phyloP scores from a whole-genome alignment of 2,329 filamentous ascomycete genomes.

The Sclerotinia nivalis region DNA sequence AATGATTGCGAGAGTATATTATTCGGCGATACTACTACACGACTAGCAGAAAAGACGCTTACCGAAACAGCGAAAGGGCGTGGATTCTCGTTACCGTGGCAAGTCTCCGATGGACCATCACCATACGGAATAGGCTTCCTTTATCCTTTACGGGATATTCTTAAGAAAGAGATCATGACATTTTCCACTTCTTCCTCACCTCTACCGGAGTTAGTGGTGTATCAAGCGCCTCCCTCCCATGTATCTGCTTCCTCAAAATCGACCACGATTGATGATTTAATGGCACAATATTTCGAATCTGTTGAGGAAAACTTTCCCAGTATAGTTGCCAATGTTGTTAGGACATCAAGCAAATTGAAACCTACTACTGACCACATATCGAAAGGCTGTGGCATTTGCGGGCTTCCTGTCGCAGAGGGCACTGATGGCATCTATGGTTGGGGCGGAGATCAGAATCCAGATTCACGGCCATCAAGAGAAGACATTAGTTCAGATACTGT shows the following conservation, averaged over 20 bases:
- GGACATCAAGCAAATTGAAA: constrained; percentile 81
- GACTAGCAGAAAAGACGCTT: constrained; percentile 81
- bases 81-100: constrained; percentile 79
- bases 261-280: constrained; percentile 86
- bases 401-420: constrained; percentile 62
- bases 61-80: constrained; percentile 88
- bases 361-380: constrained; percentile 44
- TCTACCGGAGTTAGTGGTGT: constrained; percentile 52
- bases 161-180: constrained; percentile 73
- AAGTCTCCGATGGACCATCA: constrained; percentile 69
- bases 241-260: constrained; percentile 53
- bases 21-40: constrained; percentile 84
- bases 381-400: constrained; percentile 65
- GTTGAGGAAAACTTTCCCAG: constrained; percentile 86
- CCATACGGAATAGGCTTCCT: constrained; percentile 51
- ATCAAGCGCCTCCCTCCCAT: constrained; percentile 42
- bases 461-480: constrained; percentile 36
- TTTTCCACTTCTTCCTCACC: constrained; percentile 60
- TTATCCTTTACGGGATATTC: constrained; percentile 81
- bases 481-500: constrained; percentile 40
- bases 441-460: constrained; percentile 55
- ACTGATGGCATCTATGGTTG: constrained; percentile 64
- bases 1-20: constrained; percentile 69
- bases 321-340: constrained; percentile 92
- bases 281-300: constrained; percentile 82